Percentiles rank a stretch among this genome's conserved stretches.
Evolutionary conservation across 139 green algal genomes (phyloP).

Genomic region (Auxenochlorella pyrenoidosa): DNA sequence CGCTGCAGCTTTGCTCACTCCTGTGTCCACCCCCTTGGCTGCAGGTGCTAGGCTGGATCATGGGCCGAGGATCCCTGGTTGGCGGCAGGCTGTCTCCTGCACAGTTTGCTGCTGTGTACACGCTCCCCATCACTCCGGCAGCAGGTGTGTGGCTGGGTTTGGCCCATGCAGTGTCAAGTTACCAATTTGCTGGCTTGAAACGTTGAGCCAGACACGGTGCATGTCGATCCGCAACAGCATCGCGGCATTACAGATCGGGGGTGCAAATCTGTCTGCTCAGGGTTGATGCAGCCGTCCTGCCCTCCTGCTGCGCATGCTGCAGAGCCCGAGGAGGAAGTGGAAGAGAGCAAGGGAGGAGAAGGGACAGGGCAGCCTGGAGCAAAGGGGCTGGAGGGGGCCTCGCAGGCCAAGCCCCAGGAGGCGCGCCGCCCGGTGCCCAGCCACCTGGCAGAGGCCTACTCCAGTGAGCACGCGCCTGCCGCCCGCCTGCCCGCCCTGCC

Average conservation of each 20-base stretch:
- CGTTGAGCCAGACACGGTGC: too few relatives aligned
- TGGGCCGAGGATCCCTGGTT: background rate
- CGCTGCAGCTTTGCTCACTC: too few relatives aligned
- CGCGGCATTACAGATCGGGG: too few relatives aligned
- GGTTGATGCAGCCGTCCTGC: background rate
- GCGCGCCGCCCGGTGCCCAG: background rate
- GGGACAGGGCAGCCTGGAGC: background rate
- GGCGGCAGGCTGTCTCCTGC: background rate
- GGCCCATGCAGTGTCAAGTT: background rate
- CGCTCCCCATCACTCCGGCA: background rate
- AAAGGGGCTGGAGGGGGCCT: background rate
- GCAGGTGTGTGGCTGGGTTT: background rate
- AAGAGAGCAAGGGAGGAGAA: background rate
- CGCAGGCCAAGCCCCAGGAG: background rate
- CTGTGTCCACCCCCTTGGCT: background rate
- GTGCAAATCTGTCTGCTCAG: too few relatives aligned
- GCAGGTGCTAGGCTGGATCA: background rate
- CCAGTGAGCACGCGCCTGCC: background rate
- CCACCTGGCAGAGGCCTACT: background rate
- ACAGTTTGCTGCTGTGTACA: background rate
- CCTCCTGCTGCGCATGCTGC: background rate
- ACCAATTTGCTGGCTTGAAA: too few relatives aligned
- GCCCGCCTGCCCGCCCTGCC: background rate
- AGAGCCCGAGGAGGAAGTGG: background rate
- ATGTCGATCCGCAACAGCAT: too few relatives aligned